Conservation (phyloP, 1,284 basidiomycete genomes). For the Cutaneotrichosporon sp. region DNA sequence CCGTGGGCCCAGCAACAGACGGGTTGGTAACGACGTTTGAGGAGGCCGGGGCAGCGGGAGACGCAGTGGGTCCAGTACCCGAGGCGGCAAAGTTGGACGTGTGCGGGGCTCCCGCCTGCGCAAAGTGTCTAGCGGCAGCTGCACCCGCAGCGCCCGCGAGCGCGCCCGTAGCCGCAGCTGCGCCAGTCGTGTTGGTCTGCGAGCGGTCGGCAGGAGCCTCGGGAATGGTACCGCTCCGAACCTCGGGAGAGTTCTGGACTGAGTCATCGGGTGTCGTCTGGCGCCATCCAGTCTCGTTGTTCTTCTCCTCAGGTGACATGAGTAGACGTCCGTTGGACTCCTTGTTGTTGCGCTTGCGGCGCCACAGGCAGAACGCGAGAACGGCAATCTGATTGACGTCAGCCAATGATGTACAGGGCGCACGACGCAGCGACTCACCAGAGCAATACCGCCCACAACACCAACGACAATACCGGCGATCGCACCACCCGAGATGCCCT, state of each 20-base stretch:
- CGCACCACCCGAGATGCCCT: constrained; percentile 37
- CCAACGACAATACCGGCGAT: constrained; percentile 49
- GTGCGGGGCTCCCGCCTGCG: background rate
- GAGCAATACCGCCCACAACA: constrained; percentile 43
- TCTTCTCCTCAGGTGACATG: constrained; percentile 8
- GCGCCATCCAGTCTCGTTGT: constrained; percentile 2
- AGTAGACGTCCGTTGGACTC: constrained; percentile 5
- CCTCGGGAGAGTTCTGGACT: constrained; percentile 10
- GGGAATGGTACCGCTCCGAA: background rate
- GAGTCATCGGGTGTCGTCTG: background rate
- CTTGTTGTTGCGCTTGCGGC: constrained; percentile 22
- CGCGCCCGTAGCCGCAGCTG: constrained; percentile 8
- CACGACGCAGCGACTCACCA: constrained; percentile 12
- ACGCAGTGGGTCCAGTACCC: background rate
- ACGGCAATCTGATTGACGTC: constrained; percentile 35
- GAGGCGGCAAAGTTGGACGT: background rate
- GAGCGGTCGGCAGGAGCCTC: background rate
- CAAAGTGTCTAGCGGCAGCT: background rate
- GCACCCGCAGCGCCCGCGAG: constrained; percentile 3
- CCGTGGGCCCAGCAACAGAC: background rate
- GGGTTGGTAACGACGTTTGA: background rate
- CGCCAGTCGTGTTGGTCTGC: background rate
- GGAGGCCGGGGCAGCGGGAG: too few relatives aligned
- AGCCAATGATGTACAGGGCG: background rate
- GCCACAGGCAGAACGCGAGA: constrained; percentile 34